These are phyloP conservation scores for Coemansia sp. DNA, from an alignment of 192 early-diverging fungal genomes.

Conservation along the genomic window DNA sequence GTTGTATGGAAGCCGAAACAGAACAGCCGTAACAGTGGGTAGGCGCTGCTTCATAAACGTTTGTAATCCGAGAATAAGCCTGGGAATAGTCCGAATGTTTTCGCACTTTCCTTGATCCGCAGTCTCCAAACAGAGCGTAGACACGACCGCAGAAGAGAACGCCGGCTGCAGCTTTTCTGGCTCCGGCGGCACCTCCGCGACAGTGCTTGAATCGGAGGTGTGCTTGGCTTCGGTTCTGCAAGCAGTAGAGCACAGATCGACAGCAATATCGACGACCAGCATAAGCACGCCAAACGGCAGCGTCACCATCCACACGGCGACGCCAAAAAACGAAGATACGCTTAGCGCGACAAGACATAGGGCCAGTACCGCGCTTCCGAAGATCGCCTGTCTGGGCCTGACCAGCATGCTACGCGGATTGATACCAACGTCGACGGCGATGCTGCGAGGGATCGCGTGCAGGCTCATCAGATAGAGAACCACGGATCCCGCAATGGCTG, in stretches of 20 bases:
- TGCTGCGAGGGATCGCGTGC: constrained; percentile 50
- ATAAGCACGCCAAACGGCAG: constrained; percentile 70
- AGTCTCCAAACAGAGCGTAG: not conserved
- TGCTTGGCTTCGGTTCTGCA: not conserved
- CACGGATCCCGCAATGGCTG: constrained; percentile 55
- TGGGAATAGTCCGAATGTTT: not conserved
- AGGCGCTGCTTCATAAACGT: constrained; percentile 18
- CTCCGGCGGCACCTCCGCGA: not conserved
- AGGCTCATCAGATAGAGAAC: constrained; percentile 56
- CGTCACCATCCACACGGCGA: constrained; percentile 69
- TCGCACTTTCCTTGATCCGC: not conserved
- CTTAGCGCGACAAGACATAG: constrained; percentile 65
- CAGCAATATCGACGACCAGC: constrained; percentile 57
- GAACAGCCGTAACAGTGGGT: constrained; percentile 55
- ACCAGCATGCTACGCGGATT: constrained; percentile 55
- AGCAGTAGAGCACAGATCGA: constrained; percentile 50
- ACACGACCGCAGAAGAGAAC: not conserved
- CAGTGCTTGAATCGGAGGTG: not conserved
- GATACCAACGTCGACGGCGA: constrained; percentile 45
- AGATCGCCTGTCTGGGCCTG: constrained; percentile 59
- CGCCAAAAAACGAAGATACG: constrained; percentile 63
- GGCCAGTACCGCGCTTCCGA: constrained; percentile 58
- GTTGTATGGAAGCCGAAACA: constrained; percentile 68
- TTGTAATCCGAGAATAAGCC: not conserved
- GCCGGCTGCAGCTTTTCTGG: not conserved